Percentiles rank a stretch among this genome's conserved stretches.
Conservation (phyloP, 345 rosid species). For the Gossypium mustelinum region DNA sequence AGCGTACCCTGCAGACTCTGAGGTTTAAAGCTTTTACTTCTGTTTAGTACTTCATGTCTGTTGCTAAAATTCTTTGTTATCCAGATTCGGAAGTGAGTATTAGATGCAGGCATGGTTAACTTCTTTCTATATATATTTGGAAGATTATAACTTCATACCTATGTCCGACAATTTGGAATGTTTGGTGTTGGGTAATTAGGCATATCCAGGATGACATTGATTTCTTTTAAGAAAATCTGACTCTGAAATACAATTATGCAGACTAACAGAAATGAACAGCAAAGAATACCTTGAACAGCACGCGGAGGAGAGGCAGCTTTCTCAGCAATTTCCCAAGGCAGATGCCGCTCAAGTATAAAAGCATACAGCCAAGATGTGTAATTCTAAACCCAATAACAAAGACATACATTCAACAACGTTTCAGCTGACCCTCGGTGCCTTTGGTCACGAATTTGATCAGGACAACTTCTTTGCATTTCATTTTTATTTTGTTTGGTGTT, state of each 20-base stretch:
- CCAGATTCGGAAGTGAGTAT: background rate
- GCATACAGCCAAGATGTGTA: background rate
- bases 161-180: background rate
- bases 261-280: conserved; percentile 97
- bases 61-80: background rate
- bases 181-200: background rate
- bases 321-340: conserved; percentile 9
- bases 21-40: background rate
- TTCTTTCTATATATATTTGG: background rate
- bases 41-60: background rate
- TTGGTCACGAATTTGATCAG: background rate
- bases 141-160: background rate
- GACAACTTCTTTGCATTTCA: background rate
- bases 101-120: background rate
- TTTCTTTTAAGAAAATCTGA: background rate
- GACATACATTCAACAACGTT: background rate
- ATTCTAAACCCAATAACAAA: background rate
- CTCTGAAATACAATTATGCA: conserved; percentile 26
- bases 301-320: conserved; percentile 34
- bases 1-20: background rate
- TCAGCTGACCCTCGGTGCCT: background rate
- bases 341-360: conserved; percentile 2
- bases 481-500: background rate
- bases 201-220: background rate
- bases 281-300: conserved; percentile 86